Evolutionary conservation across 257 asterid genomes (phyloP).

Genomic region (Solanum phureja): DNA sequence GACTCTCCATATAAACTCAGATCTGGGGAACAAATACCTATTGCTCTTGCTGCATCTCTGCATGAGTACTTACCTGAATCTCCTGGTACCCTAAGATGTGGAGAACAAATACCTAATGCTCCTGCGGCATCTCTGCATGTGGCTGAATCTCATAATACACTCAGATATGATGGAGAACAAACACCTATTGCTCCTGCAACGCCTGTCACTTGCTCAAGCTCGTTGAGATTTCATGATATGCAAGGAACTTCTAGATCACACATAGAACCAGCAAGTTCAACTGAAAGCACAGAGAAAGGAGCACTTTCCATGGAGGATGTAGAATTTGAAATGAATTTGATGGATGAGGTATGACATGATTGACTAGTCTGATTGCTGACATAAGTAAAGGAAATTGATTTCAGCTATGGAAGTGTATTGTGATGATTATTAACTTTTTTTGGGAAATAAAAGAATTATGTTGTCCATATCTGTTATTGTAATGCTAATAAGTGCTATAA

Average conservation of each 20-base stretch:
- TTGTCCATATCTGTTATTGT: background rate
- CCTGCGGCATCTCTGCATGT: background rate
- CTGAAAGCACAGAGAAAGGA: conserved; percentile 21
- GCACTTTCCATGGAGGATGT: conserved; percentile 17
- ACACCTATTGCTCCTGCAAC: conserved; percentile 55
- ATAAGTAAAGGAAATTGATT: background rate
- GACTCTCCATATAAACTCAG: conserved; percentile 2
- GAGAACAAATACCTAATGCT: conserved; percentile 18
- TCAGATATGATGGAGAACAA: conserved; percentile 16
- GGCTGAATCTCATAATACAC: conserved; percentile 5
- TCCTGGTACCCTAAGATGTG: conserved; percentile 6
- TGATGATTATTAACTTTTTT: background rate
- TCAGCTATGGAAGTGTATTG: background rate
- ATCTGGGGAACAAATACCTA: background rate
- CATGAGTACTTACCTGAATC: background rate
- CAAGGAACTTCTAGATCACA: conserved; percentile 18
- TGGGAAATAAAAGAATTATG: background rate
- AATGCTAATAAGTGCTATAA: background rate
- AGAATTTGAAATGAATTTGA: conserved; percentile 20
- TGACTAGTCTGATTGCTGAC: background rate
- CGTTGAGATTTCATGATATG: conserved; percentile 31
- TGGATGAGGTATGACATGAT: conserved; percentile 35
- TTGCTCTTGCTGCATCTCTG: background rate
- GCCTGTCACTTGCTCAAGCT: conserved; percentile 31
- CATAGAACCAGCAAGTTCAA: conserved; percentile 25